Conservation (phyloP, 129 eudicot genomes). For the Lactuca sativa region DNA sequence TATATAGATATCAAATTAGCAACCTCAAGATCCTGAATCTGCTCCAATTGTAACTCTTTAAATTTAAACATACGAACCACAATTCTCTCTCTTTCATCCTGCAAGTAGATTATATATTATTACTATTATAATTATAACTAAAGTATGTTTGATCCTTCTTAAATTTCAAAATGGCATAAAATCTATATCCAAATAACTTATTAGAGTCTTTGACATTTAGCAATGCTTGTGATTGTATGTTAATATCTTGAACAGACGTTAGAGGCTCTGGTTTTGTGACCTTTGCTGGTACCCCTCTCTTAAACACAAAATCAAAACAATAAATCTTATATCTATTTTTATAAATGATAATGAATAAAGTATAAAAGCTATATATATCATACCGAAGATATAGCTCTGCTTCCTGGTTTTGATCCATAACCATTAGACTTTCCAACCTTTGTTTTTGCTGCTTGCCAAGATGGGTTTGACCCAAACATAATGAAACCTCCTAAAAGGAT, state of each 20-base stretch:
- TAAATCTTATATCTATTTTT: conserved; percentile 11
- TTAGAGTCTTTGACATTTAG: conserved; percentile 83
- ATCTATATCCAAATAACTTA: conserved; percentile 51
- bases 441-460: conserved; percentile 47
- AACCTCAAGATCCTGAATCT: conserved; percentile 98
- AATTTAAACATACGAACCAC: conserved; percentile 90
- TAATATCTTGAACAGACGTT: conserved; percentile 85
- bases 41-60: conserved; percentile 92
- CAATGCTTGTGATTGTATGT: conserved; percentile 81
- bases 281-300: conserved; percentile 68
- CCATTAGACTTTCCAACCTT: conserved; percentile 68
- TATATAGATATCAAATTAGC: conserved; percentile 29
- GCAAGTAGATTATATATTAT: conserved; percentile 30
- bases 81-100: conserved; percentile 96
- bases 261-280: conserved; percentile 73
- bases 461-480: conserved; percentile 80
- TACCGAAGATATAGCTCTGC: conserved; percentile 70
- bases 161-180: background rate
- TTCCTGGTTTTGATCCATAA: conserved; percentile 61
- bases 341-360: background rate
- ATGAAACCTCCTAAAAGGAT: conserved; percentile 90
- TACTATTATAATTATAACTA: background rate
- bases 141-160: conserved; percentile 1
- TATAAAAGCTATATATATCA: conserved; percentile 20
- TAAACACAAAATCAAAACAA: conserved; percentile 7